These are phyloP conservation scores for Solanum sejunctum DNA, from an alignment of 257 asterid species.

Conservation along the genomic window DNA sequence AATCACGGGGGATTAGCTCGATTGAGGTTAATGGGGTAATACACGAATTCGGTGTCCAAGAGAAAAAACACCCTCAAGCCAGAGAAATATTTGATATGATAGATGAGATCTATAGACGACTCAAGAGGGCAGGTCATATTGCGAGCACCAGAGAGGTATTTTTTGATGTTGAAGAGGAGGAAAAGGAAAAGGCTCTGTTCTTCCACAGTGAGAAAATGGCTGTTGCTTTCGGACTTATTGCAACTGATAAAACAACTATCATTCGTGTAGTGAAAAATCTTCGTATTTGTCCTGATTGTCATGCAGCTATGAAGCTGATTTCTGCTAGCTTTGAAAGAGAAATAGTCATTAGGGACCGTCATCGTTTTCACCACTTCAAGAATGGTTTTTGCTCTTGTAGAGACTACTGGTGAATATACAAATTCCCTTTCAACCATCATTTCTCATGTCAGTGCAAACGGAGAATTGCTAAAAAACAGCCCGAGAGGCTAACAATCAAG, in stretches of 20 bases:
- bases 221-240: slow-evolving; percentile 12
- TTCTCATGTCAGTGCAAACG: neutral
- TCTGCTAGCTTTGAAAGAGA: slow-evolving; percentile 6
- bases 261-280: slow-evolving; percentile 11
- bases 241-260: neutral
- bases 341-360: slow-evolving; percentile 8
- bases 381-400: slow-evolving; percentile 8
- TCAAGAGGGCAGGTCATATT: slow-evolving; percentile 8
- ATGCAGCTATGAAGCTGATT: slow-evolving; percentile 10
- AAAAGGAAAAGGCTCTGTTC: slow-evolving; percentile 8
- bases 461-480: neutral
- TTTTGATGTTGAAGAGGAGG: slow-evolving; percentile 14
- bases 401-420: slow-evolving; percentile 4
- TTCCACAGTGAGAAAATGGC: slow-evolving; percentile 12
- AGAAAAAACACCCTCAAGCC: slow-evolving; percentile 6
- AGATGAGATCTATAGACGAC: slow-evolving; percentile 4
- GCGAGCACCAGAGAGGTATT: slow-evolving; percentile 9
- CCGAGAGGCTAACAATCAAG: neutral
- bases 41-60: slow-evolving; percentile 13
- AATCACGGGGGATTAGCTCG: slow-evolving; percentile 6
- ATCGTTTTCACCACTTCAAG: slow-evolving; percentile 11
- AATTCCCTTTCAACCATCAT: neutral
- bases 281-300: slow-evolving; percentile 13
- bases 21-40: slow-evolving; percentile 11
- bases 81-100: slow-evolving; percentile 5